Conservation (phyloP, 2,329 filamentous ascomycete genomes). For the Colletotrichum sp. region DNA sequence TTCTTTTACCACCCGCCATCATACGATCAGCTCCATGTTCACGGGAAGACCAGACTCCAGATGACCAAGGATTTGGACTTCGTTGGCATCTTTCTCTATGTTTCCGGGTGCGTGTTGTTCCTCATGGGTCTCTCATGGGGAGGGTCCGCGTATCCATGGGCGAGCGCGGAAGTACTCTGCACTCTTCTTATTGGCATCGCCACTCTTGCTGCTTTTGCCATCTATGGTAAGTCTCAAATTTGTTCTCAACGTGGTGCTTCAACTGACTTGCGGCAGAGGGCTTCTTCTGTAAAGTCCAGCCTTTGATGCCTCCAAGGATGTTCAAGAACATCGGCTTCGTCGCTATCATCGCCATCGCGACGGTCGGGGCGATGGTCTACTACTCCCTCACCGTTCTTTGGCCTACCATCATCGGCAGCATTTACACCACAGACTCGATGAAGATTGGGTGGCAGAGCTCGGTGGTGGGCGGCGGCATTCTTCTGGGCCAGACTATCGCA, state of each 20-base stretch:
- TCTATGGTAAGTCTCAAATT: neutral
- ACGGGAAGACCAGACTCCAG: conserved; percentile 38
- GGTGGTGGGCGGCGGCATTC: conserved; percentile 45
- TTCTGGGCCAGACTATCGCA: conserved; percentile 42
- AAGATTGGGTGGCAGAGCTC: conserved; percentile 46
- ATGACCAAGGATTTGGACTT: conserved; percentile 50
- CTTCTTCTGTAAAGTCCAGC: conserved; percentile 29
- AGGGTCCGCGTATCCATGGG: neutral
- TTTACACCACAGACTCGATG: conserved; percentile 43
- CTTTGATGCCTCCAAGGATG: conserved; percentile 47
- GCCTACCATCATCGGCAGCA: conserved; percentile 44
- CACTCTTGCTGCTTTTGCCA: neutral
- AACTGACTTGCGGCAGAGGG: conserved; percentile 19
- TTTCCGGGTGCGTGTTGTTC: conserved; percentile 38
- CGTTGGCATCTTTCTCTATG: conserved; percentile 47
- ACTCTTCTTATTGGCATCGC: neutral
- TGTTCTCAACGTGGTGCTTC: neutral
- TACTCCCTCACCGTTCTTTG: conserved; percentile 49
- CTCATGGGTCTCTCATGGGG: neutral
- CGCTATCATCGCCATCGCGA: conserved; percentile 42
- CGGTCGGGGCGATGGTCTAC: conserved; percentile 49
- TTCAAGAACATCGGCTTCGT: conserved; percentile 45
- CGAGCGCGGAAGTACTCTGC: conserved; percentile 34
- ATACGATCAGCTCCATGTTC: conserved; percentile 45
- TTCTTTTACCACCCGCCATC: conserved; percentile 53